Evolutionary conservation across 2,329 filamentous ascomycete species (phyloP).

Genomic region (Ophiostoma sp.): DNA sequence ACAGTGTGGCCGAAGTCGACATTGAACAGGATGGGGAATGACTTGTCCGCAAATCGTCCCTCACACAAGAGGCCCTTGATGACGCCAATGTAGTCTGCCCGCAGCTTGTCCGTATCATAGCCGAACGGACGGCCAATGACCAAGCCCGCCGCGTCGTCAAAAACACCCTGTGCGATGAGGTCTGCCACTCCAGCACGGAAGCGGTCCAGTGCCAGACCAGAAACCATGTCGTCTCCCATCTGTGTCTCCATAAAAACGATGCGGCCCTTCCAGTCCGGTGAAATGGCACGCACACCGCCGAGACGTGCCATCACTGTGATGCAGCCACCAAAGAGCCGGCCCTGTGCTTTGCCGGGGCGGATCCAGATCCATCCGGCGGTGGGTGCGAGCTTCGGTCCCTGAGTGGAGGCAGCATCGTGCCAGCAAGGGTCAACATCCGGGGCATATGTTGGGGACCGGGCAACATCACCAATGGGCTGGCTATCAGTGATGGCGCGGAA

Average conservation of each 20-base stretch:
- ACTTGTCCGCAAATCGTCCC: not conserved
- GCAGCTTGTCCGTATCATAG: not conserved
- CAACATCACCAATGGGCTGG: not conserved
- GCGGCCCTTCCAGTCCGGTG: not conserved
- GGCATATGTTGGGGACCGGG: not conserved
- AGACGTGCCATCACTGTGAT: not conserved
- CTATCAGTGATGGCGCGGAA: not conserved
- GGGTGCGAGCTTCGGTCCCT: not conserved
- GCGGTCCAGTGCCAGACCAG: not conserved
- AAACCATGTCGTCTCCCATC: not conserved
- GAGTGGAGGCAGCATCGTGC: not conserved
- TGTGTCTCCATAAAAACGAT: conserved; percentile 10
- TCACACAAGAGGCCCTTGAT: not conserved
- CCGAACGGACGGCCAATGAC: not conserved
- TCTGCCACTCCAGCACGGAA: not conserved
- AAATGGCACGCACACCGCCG: not conserved
- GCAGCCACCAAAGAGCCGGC: conserved; percentile 9
- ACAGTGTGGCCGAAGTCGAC: conserved; percentile 4
- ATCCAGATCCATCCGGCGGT: not conserved
- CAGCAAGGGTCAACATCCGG: not conserved
- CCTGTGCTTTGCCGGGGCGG: not conserved
- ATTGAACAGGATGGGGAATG: conserved; percentile 12
- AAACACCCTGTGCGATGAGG: not conserved
- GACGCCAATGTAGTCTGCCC: not conserved
- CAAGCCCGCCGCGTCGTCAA: not conserved